phyloP scores from a whole-genome alignment of 495 filamentous ascomycete species.

The Talaromyces trachyspermus region DNA sequence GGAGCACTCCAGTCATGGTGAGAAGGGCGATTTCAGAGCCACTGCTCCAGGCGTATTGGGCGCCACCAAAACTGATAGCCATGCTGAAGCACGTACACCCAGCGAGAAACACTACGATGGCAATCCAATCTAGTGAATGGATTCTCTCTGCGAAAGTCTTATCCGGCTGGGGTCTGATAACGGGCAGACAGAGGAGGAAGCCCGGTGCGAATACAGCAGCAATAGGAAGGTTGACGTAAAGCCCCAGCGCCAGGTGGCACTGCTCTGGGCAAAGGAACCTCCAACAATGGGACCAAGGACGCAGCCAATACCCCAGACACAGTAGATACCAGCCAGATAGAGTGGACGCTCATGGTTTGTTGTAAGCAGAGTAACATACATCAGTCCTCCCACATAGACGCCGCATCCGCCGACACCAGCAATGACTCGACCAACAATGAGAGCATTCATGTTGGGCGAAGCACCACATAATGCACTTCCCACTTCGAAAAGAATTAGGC shows the following conservation, averaged over 20 bases:
- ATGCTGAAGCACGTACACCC: slow-evolving; percentile 39
- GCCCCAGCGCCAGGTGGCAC: slow-evolving; percentile 42
- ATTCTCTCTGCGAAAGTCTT: background rate
- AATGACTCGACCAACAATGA: slow-evolving; percentile 47
- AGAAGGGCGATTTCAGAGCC: slow-evolving; percentile 43
- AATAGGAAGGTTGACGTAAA: slow-evolving; percentile 17
- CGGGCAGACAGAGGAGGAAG: slow-evolving; percentile 18
- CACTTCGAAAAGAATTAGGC: slow-evolving; percentile 43
- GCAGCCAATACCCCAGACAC: slow-evolving; percentile 45
- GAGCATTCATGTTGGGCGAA: slow-evolving; percentile 41
- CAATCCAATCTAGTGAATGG: slow-evolving; percentile 31
- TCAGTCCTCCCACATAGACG: slow-evolving; percentile 31
- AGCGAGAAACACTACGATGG: slow-evolving; percentile 30
- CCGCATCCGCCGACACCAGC: slow-evolving; percentile 28
- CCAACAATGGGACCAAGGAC: slow-evolving; percentile 55
- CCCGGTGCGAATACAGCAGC: background rate
- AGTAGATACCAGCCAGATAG: slow-evolving; percentile 25
- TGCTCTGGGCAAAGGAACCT: slow-evolving; percentile 50
- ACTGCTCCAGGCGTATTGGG: slow-evolving; percentile 26
- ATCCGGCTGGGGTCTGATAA: slow-evolving; percentile 22
- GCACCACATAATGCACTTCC: slow-evolving; percentile 50
- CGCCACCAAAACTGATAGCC: slow-evolving; percentile 33
- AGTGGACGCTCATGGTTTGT: slow-evolving; percentile 24
- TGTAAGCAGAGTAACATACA: slow-evolving; percentile 22
- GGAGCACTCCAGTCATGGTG: slow-evolving; percentile 37